Evolutionary conservation across 805 yeast genomes (phyloP).

Genomic region (Metschnikowia cerradonensis): DNA sequence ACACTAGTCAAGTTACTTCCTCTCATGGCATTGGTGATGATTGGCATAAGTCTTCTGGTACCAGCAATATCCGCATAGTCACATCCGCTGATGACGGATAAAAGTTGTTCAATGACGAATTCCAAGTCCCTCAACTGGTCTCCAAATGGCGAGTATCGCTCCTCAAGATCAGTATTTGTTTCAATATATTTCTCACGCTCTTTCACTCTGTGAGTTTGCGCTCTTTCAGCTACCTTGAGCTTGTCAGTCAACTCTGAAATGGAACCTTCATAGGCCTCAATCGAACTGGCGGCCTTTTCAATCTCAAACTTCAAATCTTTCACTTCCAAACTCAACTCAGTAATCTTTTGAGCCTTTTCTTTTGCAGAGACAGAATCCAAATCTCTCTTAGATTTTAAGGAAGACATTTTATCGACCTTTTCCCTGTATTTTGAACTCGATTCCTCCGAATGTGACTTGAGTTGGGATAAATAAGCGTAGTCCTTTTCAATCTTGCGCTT

Average conservation of each 20-base stretch:
- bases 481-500: constrained; percentile 14
- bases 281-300: constrained; percentile 5
- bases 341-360: constrained; percentile 1
- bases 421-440: constrained; percentile 1
- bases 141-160: constrained; percentile 25
- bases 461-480: constrained; percentile 4
- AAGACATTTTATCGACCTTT: constrained; percentile 12
- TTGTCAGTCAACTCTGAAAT: constrained; percentile 5
- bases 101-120: constrained; percentile 69
- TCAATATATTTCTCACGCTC: constrained; percentile 13
- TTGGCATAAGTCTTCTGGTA: constrained; percentile 64
- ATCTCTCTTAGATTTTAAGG: constrained; percentile 5
- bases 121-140: constrained; percentile 58
- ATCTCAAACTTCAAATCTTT: constrained; percentile 9
- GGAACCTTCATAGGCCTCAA: constrained; percentile 8
- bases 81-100: constrained; percentile 61
- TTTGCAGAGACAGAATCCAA: constrained; percentile 4
- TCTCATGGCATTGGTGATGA: constrained; percentile 48
- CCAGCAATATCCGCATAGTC: constrained; percentile 92
- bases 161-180: constrained; percentile 15
- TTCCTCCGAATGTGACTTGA: constrained; percentile 7
- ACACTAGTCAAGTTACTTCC: constrained; percentile 53
- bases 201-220: constrained; percentile 12
- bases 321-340: constrained; percentile 8
- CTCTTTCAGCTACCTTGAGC: constrained; percentile 8